phyloP scores from a whole-genome alignment of 2,329 filamentous ascomycete species.

The Trichoderma semiorbis region DNA sequence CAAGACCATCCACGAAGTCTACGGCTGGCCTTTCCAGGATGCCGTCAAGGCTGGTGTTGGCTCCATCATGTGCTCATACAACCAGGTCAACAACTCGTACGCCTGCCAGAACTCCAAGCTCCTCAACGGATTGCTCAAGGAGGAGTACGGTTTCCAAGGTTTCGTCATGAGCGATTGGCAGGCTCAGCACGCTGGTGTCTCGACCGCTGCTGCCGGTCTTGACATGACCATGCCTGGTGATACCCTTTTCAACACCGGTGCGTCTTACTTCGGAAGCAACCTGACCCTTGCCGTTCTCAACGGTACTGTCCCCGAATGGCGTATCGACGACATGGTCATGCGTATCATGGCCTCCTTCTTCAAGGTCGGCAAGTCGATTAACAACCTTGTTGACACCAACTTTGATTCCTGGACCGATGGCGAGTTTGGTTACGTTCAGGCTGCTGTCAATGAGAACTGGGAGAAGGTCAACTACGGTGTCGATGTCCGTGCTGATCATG shows the following conservation, averaged over 20 bases:
- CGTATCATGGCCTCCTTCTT: slow-evolving; percentile 72
- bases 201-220: slow-evolving; percentile 66
- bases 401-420: slow-evolving; percentile 85
- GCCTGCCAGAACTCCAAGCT: slow-evolving; percentile 75
- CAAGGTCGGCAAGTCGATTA: slow-evolving; percentile 58
- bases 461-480: slow-evolving; percentile 75
- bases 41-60: slow-evolving; percentile 65
- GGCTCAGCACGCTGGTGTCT: slow-evolving; percentile 67
- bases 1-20: slow-evolving; percentile 71
- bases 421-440: slow-evolving; percentile 68
- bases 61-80: slow-evolving; percentile 65
- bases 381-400: slow-evolving; percentile 58
- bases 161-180: slow-evolving; percentile 80
- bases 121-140: slow-evolving; percentile 73
- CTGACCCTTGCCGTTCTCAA: slow-evolving; percentile 84
- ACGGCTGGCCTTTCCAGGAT: slow-evolving; percentile 75
- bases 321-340: slow-evolving; percentile 87
- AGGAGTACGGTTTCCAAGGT: slow-evolving; percentile 76
- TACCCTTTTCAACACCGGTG: slow-evolving; percentile 68
- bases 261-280: slow-evolving; percentile 80
- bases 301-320: slow-evolving; percentile 81
- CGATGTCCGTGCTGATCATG: slow-evolving; percentile 77
- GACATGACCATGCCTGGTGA: slow-evolving; percentile 93
- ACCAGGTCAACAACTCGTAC: slow-evolving; percentile 78
- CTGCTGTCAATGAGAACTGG: slow-evolving; percentile 56